These are phyloP conservation scores for Auricularia auricula-judae DNA, from an alignment of 768 basidiomycete genomes.

Conservation along the genomic window DNA sequence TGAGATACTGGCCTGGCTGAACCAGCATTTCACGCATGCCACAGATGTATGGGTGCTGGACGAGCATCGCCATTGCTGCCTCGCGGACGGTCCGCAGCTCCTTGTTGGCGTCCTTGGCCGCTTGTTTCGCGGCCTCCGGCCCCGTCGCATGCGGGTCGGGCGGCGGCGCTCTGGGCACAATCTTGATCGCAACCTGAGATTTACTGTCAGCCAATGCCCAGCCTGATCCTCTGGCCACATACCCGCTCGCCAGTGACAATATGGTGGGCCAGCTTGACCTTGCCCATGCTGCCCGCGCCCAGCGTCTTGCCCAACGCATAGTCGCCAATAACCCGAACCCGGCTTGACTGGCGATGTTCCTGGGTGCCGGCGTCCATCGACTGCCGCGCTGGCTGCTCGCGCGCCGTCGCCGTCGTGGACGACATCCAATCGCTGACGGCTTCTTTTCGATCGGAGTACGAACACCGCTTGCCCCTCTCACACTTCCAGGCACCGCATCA, in stretches of 20 bases:
- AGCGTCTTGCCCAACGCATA: conserved; percentile 96
- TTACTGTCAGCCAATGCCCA: neutral
- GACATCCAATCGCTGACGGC: neutral
- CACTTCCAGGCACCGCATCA: no score
- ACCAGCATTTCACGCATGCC: conserved; percentile 99
- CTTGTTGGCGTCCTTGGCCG: conserved; percentile 84
- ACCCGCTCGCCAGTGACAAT: conserved; percentile 89
- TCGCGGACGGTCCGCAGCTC: conserved; percentile 94
- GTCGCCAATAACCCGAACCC: conserved; percentile 65
- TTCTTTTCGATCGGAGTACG: no score
- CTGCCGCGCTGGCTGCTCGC: neutral
- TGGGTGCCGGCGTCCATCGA: neutral
- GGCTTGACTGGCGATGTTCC: neutral
- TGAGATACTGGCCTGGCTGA: conserved; percentile 97
- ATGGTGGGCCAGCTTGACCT: conserved; percentile 92
- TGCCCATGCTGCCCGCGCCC: conserved; percentile 97
- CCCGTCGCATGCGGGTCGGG: conserved; percentile 25
- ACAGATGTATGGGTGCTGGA: conserved; percentile 98
- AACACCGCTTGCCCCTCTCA: no score
- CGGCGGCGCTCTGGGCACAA: conserved; percentile 75
- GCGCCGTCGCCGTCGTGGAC: neutral
- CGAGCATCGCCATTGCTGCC: conserved; percentile 86
- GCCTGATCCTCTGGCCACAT: conserved; percentile 17
- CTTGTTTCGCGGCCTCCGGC: conserved; percentile 60
- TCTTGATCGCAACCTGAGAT: conserved; percentile 90